Percentiles rank a stretch among this genome's conserved stretches.
phyloP scores from a whole-genome alignment of 306 rosid species.

The Prunus campanulata region DNA sequence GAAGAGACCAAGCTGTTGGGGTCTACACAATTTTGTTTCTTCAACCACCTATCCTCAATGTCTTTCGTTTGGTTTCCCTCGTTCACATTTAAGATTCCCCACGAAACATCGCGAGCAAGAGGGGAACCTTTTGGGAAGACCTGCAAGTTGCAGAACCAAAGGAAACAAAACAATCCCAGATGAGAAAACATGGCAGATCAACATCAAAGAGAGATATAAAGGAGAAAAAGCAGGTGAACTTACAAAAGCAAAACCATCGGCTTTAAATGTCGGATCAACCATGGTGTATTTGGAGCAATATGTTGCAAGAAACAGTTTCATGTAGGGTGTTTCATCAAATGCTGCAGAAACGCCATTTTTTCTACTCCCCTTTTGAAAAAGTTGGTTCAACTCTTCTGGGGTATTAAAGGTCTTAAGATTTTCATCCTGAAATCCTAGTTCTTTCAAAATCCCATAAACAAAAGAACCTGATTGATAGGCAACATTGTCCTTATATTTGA shows the following conservation, averaged over 20 bases:
- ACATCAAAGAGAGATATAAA: neutral
- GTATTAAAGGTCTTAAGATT: neutral
- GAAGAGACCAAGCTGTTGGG: conserved; percentile 7
- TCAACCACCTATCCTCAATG: conserved; percentile 22
- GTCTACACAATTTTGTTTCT: neutral
- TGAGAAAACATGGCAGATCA: neutral
- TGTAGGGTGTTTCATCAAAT: conserved; percentile 11
- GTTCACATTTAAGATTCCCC: conserved; percentile 18
- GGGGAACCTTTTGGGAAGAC: conserved; percentile 29
- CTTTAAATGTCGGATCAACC: conserved; percentile 19
- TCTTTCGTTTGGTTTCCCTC: conserved; percentile 17
- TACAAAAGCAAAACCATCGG: conserved; percentile 15
- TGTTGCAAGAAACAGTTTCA: conserved; percentile 6
- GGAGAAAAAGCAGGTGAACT: neutral
- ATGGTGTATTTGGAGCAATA: conserved; percentile 16
- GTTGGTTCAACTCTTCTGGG: neutral
- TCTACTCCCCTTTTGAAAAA: neutral
- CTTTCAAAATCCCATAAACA: neutral
- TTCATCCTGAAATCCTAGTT: neutral
- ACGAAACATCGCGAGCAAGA: conserved; percentile 20
- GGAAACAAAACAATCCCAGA: neutral
- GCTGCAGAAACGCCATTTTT: conserved; percentile 12
- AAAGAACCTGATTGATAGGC: conserved; percentile 8
- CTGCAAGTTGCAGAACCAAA: neutral
- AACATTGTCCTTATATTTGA: conserved; percentile 5